A percentile compares a stretch with the other conserved stretches of the same genome.
Conservation (phyloP, 164 flowering plant species). For the Hamamelis virginiana region DNA sequence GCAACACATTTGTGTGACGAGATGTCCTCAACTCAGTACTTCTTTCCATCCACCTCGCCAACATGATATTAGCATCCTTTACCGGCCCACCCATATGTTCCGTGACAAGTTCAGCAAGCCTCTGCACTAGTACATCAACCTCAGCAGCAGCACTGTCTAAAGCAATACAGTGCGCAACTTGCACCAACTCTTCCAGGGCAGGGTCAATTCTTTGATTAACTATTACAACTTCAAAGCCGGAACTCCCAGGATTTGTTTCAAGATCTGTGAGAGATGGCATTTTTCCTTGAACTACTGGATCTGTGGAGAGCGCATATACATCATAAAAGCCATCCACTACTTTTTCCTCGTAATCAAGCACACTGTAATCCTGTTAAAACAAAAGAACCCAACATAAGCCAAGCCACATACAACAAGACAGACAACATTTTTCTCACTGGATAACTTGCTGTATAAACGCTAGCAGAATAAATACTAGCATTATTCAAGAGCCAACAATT, state of each 20-base stretch:
- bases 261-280: slow-evolving; percentile 87
- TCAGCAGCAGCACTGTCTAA: slow-evolving; percentile 60
- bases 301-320: slow-evolving; percentile 60
- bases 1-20: slow-evolving; percentile 76
- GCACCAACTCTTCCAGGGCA: slow-evolving; percentile 75
- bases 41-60: slow-evolving; percentile 85
- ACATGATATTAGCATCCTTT: slow-evolving; percentile 73
- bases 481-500: background rate
- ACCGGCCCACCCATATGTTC: slow-evolving; percentile 98
- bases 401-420: background rate
- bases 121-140: slow-evolving; percentile 58
- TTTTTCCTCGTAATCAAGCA: slow-evolving; percentile 90
- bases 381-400: slow-evolving; percentile 15
- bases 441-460: too few species aligned
- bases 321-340: slow-evolving; percentile 95
- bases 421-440: background rate
- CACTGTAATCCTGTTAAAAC: slow-evolving; percentile 66
- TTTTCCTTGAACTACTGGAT: slow-evolving; percentile 60
- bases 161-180: slow-evolving; percentile 84
- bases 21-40: slow-evolving; percentile 73
- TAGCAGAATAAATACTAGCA: background rate
- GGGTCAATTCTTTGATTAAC: slow-evolving; percentile 81
- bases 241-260: slow-evolving; percentile 57
- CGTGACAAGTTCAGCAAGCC: slow-evolving; percentile 90
- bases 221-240: slow-evolving; percentile 75